Percentiles rank a stretch among this genome's conserved stretches.
Conservation (phyloP, 257 asterid genomes). For the Nicotiana benthamiana region DNA sequence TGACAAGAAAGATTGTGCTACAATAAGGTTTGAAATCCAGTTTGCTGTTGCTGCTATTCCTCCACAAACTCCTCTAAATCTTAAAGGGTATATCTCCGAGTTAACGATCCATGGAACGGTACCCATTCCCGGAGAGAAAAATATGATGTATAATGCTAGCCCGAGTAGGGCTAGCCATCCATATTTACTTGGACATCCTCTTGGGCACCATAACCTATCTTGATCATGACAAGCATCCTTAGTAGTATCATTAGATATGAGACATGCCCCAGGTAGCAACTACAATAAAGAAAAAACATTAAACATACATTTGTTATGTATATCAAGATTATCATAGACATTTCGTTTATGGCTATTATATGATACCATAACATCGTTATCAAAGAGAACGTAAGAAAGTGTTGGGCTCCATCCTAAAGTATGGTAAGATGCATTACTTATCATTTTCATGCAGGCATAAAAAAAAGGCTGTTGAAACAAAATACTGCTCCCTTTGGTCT, state of each 20-base stretch:
- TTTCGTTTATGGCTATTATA: too few relatives aligned
- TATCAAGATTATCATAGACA: background rate
- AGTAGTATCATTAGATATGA: constrained; percentile 22
- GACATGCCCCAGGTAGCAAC: constrained; percentile 35
- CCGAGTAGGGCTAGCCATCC: constrained; percentile 35
- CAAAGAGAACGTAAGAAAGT: too few relatives aligned
- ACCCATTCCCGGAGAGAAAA: constrained; percentile 44
- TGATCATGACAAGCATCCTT: constrained; percentile 25
- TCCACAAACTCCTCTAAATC: constrained; percentile 34
- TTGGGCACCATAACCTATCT: constrained; percentile 31
- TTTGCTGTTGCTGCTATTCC: constrained; percentile 43
- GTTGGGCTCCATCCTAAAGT: too few relatives aligned
- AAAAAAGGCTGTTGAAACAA: too few relatives aligned
- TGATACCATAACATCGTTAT: too few relatives aligned
- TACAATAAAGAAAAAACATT: background rate
- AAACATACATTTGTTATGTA: background rate
- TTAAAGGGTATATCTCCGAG: constrained; percentile 38
- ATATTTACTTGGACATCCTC: constrained; percentile 38
- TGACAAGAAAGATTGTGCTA: constrained; percentile 31
- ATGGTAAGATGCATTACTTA: too few relatives aligned
- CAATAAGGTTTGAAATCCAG: constrained; percentile 43
- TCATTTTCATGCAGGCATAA: too few relatives aligned
- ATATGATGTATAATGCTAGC: constrained; percentile 26
- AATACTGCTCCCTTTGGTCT: too few relatives aligned
- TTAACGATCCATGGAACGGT: constrained; percentile 49